Evolutionary conservation across 371 early-diverging fungal species (phyloP).

Genomic region (Blastocladiella emersonii): DNA sequence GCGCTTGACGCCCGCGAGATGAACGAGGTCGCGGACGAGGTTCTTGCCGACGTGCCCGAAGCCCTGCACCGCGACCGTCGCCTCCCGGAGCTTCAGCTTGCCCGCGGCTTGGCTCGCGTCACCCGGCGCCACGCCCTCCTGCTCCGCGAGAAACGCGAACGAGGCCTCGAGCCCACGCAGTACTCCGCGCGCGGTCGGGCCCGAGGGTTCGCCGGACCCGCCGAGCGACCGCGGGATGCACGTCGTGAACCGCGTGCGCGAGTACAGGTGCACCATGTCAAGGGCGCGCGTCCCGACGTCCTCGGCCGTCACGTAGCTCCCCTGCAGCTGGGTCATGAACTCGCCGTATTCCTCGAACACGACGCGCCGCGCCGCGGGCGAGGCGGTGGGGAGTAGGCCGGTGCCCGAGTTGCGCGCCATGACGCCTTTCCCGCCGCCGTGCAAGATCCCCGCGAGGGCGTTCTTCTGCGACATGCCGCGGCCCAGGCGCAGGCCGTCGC

Average conservation of each 20-base stretch:
- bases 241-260: conserved; percentile 13
- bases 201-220: conserved; percentile 22
- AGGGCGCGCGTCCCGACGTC: conserved; percentile 19
- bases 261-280: conserved; percentile 9
- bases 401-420: conserved; percentile 22
- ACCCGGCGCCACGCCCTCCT: no score
- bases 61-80: conserved; percentile 23
- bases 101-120: no score
- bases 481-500: conserved; percentile 21
- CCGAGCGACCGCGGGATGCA: conserved; percentile 20
- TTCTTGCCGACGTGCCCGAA: neutral
- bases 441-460: conserved; percentile 14
- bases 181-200: conserved; percentile 24
- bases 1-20: neutral
- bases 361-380: conserved; percentile 8
- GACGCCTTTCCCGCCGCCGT: conserved; percentile 29
- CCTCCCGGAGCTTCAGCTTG: conserved; percentile 8
- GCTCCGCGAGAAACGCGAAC: conserved; percentile 14
- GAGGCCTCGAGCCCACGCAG: conserved; percentile 22
- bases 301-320: conserved; percentile 23
- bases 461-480: conserved; percentile 26
- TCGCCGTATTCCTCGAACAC: conserved; percentile 25
- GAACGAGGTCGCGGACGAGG: neutral
- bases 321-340: conserved; percentile 19
- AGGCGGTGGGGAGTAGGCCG: conserved; percentile 13